These are phyloP conservation scores for Venturia asperata DNA, from an alignment of 2,329 filamentous ascomycete genomes.

Conservation along the genomic window DNA sequence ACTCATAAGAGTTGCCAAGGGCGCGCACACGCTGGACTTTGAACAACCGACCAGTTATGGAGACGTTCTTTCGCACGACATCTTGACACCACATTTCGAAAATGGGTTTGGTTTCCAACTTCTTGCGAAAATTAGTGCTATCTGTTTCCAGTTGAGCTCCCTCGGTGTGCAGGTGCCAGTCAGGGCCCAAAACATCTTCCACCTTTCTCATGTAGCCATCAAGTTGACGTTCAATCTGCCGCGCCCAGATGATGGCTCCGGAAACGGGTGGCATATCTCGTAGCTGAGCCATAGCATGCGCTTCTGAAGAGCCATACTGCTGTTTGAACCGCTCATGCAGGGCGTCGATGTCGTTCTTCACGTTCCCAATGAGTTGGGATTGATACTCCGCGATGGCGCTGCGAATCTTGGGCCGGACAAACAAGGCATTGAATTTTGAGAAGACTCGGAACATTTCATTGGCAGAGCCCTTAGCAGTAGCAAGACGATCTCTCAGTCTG, in stretches of 20 bases:
- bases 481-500: conserved; percentile 80
- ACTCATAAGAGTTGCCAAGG: conserved; percentile 80
- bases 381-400: conserved; percentile 98
- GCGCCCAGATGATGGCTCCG: conserved; percentile 94
- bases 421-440: conserved; percentile 98
- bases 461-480: conserved; percentile 81
- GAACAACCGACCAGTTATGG: conserved; percentile 87
- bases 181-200: conserved; percentile 90
- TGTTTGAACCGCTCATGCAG: conserved; percentile 97
- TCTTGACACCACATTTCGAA: conserved; percentile 95
- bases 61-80: conserved; percentile 79
- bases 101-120: conserved; percentile 86
- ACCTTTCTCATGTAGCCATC: conserved; percentile 98
- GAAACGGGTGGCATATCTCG: conserved; percentile 93
- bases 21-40: conserved; percentile 80
- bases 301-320: conserved; percentile 96
- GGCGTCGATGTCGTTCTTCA: conserved; percentile 89
- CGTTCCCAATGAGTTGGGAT: conserved; percentile 93
- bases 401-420: conserved; percentile 97
- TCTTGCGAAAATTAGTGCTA: conserved; percentile 89
- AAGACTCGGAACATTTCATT: conserved; percentile 99
- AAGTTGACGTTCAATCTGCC: conserved; percentile 92
- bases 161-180: conserved; percentile 91
- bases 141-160: conserved; percentile 90
- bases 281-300: conserved; percentile 95